Evolutionary conservation across 2,329 filamentous ascomycete species (phyloP).

Genomic region (Neophaeococcomyces aloes): DNA sequence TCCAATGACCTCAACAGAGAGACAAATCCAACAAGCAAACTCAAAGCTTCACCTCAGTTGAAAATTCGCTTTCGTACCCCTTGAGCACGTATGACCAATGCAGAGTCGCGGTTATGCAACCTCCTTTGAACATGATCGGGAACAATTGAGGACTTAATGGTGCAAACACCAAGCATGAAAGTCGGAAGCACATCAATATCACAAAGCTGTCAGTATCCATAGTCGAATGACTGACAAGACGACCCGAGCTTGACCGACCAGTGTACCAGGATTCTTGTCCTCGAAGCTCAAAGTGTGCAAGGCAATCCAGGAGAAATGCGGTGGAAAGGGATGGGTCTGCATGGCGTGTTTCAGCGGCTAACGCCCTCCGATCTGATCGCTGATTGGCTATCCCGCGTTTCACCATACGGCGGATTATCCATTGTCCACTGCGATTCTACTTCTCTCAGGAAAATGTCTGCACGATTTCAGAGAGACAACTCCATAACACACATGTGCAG

Average conservation of each 20-base stretch:
- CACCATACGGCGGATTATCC: background rate
- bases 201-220: background rate
- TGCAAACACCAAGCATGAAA: background rate
- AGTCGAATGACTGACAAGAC: no score
- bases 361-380: background rate
- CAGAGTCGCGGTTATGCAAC: background rate
- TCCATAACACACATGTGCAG: conserved; percentile 4
- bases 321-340: no score
- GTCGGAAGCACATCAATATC: background rate
- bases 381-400: conserved; percentile 5
- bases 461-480: background rate
- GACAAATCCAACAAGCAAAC: background rate
- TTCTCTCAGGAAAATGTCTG: conserved; percentile 1
- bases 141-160: conserved; percentile 5
- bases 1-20: background rate
- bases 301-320: no score
- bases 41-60: background rate
- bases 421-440: background rate
- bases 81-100: conserved; percentile 1
- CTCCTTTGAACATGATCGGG: conserved; percentile 2
- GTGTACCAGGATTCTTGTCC: conserved; percentile 1
- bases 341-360: conserved; percentile 6
- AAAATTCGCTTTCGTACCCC: background rate
- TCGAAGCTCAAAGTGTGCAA: background rate
- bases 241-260: no score